Base-by-base conservation (phyloP, 129 eudicot species). In the Flaveria trinervia region DNA sequence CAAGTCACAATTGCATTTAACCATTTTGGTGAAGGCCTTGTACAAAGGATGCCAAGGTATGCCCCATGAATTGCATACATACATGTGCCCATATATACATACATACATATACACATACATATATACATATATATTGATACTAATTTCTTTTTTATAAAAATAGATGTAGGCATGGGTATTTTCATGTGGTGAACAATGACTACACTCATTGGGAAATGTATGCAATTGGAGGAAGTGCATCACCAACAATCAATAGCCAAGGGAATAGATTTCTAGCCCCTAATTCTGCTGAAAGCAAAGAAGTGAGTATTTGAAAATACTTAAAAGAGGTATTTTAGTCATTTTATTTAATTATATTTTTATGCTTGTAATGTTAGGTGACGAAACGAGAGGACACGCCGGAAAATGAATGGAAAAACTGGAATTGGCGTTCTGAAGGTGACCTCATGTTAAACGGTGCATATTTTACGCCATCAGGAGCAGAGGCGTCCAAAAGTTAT, bases 361-460 rank as follows among this genome's bases (percentile, higher is more conserved):
- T 44, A 5, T 20, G 4, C 1, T 68, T 17, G 0, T 70, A 13
- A 17, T 64, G 57, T 14, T 81, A 92, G 96, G 96, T 93, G 36
- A 94, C 98, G 3, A 94, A 94, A 67, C 91, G 87, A 3, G 96
- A 89, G 85, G 92, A 91, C 12, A 74, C 93, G 0, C 62, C 84
- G 50, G 82, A 89, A 60, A 75, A 76, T 6, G 84, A 89, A 74
- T 91, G 98, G 97, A 89, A 54, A 80, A 78, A 84, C 5, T 92
- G 97, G 97, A 87, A 92, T 41, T 92, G 97, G 97, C 90, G 92
- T 14, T 92, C 97, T 2, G 88, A 89, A 82, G 97, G 95, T 51
- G 97, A 92, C 72, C 70, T 87, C 22, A 62, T 92, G 90, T 71
- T 94, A 46, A 94, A 94, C n/a, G 97, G 98, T 33, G 98, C 98